Base-by-base conservation (phyloP, 805 yeast species). In the Cyberlindnera maclurae region DNA sequence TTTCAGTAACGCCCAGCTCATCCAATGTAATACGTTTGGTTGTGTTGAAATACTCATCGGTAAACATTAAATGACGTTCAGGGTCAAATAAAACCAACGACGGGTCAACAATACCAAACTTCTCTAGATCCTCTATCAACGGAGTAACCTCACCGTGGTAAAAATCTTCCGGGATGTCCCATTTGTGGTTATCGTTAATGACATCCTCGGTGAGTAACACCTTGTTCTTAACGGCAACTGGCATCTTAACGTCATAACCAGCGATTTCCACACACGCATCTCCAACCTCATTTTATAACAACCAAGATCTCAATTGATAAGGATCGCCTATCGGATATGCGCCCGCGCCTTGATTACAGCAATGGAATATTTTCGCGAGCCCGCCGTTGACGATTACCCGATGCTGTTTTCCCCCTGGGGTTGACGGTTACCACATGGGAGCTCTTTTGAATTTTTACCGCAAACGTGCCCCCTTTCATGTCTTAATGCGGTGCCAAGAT, bases 1-100 rank as follows among this genome's bases (percentile, higher is more conserved):
- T 50, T 12, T 41, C 30, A 5, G 40, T 38, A 39, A 68, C 55
- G 1, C 75, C 76, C 41, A 77, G 60, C 42, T 76, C 79, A 33
- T 61, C 68, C 68, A 75, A 65, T 3, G 70, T 64, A 33, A 63
- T 55, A 36, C 55, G 57, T 41, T 64, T 58, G 16, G 68, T 65
- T 18, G 52, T 55, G 11, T 59, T 55, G 39, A 50, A 66, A 43
- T 57, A 58, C 33, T 63, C 66, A 38, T 63, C 64, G 22, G 60
- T 62, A 49, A 60, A 63, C 5, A 61, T 48, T 15, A 68, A 40
- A 50, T 68, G 72, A 41, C 50, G 56, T 9, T 44, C 41, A 1
- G 70, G 64, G 43, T 68, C 69, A 36, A 68, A 68, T 15, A 46
- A 38, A 12, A 59, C 42, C 3, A 33, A 16, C 8, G 39, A 29